Conservation (phyloP, 1,139 yeast species). For the Sugiyamaella xylanicola region DNA sequence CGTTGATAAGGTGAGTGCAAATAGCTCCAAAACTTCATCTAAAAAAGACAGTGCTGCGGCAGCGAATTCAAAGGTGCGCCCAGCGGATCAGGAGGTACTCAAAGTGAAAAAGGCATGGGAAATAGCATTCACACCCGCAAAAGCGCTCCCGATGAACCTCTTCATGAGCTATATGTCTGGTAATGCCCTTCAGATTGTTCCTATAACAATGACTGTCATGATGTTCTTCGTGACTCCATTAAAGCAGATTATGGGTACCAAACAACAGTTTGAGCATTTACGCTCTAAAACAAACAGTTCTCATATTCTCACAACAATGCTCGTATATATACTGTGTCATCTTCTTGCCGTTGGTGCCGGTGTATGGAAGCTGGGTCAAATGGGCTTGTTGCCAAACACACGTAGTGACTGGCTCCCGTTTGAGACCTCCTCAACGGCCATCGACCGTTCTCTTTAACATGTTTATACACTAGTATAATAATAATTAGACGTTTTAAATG, state of each 20-base stretch:
- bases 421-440: constrained; percentile 56
- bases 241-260: constrained; percentile 65
- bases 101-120: constrained; percentile 75
- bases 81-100: constrained; percentile 34
- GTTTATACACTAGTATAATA: background rate
- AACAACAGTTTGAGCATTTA: constrained; percentile 45
- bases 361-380: constrained; percentile 75
- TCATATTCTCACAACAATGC: constrained; percentile 53
- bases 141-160: constrained; percentile 82
- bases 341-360: constrained; percentile 72
- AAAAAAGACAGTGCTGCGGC: constrained; percentile 2
- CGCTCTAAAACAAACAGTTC: constrained; percentile 39
- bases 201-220: constrained; percentile 88
- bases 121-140: constrained; percentile 79
- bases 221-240: constrained; percentile 71
- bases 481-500: no score
- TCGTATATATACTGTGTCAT: constrained; percentile 60
- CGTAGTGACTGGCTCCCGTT: constrained; percentile 92
- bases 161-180: constrained; percentile 96
- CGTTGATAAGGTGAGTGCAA: background rate
- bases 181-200: constrained; percentile 82
- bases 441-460: constrained; percentile 17
- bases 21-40: background rate
- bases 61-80: background rate
- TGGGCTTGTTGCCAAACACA: constrained; percentile 91